These are phyloP conservation scores for Trichoderma atroviride DNA, from an alignment of 2,329 filamentous ascomycete species.

Conservation along the genomic window DNA sequence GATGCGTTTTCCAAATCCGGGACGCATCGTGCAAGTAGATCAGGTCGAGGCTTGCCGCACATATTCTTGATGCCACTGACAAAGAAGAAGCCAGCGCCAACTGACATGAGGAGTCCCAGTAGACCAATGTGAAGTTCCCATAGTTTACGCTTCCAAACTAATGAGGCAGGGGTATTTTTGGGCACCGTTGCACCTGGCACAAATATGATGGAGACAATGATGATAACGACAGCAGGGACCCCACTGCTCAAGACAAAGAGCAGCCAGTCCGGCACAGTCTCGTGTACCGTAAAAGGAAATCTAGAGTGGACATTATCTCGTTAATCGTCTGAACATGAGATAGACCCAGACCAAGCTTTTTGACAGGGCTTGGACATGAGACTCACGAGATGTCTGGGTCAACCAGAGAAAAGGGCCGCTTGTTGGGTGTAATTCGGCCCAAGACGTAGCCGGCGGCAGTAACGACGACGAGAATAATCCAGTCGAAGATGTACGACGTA, in stretches of 20 bases:
- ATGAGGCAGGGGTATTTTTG: slow-evolving; percentile 60
- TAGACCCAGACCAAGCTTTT: not conserved
- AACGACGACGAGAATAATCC: slow-evolving; percentile 66
- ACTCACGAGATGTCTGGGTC: slow-evolving; percentile 73
- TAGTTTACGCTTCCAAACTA: slow-evolving; percentile 78
- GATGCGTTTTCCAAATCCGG: slow-evolving; percentile 70
- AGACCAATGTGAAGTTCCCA: slow-evolving; percentile 90
- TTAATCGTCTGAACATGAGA: slow-evolving; percentile 21
- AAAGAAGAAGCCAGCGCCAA: slow-evolving; percentile 75
- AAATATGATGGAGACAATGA: slow-evolving; percentile 67
- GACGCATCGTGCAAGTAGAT: slow-evolving; percentile 77
- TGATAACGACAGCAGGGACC: slow-evolving; percentile 68
- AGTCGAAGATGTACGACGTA: slow-evolving; percentile 74
- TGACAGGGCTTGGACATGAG: not conserved
- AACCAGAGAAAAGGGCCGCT: slow-evolving; percentile 68
- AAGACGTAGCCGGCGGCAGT: slow-evolving; percentile 62
- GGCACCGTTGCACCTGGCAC: slow-evolving; percentile 73
- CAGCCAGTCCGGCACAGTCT: slow-evolving; percentile 70
- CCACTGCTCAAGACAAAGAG: slow-evolving; percentile 66
- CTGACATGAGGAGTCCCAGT: slow-evolving; percentile 76
- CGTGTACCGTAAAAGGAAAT: slow-evolving; percentile 69
- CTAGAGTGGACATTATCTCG: slow-evolving; percentile 39
- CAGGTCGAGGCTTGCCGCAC: slow-evolving; percentile 72
- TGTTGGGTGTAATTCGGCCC: slow-evolving; percentile 62
- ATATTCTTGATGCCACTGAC: slow-evolving; percentile 84